These are phyloP conservation scores for Coemansia sp. DNA, from an alignment of 192 early-diverging fungal genomes.

Conservation along the genomic window DNA sequence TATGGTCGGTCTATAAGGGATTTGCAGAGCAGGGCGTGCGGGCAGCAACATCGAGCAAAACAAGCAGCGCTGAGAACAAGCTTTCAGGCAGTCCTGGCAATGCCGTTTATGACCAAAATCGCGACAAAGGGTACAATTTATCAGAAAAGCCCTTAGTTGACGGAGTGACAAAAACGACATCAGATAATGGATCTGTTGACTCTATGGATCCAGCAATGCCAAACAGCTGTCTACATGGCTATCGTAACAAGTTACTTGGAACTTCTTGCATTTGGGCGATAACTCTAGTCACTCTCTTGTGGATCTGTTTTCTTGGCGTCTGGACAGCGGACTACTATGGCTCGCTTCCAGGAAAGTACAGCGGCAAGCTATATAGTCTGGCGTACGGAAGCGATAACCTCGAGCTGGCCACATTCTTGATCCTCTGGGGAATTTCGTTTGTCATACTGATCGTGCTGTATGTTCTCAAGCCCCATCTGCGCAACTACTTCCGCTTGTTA, in stretches of 20 bases:
- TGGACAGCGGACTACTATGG: slow-evolving; percentile 61
- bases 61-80: background rate
- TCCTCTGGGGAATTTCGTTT: slow-evolving; percentile 55
- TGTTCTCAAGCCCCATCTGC: slow-evolving; percentile 54
- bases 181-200: too few species aligned
- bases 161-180: background rate
- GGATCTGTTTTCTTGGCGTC: slow-evolving; percentile 53
- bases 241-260: slow-evolving; percentile 44
- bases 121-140: too few species aligned
- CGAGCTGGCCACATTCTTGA: slow-evolving; percentile 49
- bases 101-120: too few species aligned
- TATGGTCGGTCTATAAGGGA: background rate
- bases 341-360: slow-evolving; percentile 32
- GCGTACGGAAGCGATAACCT: slow-evolving; percentile 57
- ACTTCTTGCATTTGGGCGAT: slow-evolving; percentile 40
- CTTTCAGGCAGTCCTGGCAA: background rate
- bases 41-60: background rate
- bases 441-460: slow-evolving; percentile 48
- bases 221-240: slow-evolving; percentile 22
- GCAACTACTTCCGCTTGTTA: slow-evolving; percentile 70
- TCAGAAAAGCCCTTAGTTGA: slow-evolving; percentile 12
- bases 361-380: slow-evolving; percentile 58
- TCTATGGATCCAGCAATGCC: slow-evolving; percentile 2
- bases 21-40: background rate
- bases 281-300: slow-evolving; percentile 30